These are phyloP conservation scores for Hypoxylon cercidicola DNA, from an alignment of 495 filamentous ascomycete species.

Conservation along the genomic window DNA sequence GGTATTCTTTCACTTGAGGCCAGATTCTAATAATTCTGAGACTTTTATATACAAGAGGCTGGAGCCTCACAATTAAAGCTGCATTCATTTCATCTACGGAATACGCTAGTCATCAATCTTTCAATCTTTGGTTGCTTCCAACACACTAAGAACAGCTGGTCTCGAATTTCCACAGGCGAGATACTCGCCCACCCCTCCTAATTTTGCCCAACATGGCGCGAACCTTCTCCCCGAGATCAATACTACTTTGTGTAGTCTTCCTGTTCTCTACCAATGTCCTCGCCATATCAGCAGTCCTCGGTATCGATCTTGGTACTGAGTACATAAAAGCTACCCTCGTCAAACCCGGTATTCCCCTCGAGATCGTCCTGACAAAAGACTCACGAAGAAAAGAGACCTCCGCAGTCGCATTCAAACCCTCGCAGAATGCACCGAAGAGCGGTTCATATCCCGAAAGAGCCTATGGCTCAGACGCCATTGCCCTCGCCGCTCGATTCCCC, in stretches of 20 bases:
- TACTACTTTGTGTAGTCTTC: constrained; percentile 59
- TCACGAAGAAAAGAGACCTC: constrained; percentile 95
- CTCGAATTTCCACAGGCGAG: constrained; percentile 38
- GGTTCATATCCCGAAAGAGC: constrained; percentile 83
- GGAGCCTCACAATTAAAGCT: constrained; percentile 23
- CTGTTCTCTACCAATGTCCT: constrained; percentile 61
- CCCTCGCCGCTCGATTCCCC: constrained; percentile 86
- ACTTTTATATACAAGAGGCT: constrained; percentile 34
- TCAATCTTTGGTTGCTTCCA: constrained; percentile 1
- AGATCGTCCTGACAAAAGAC: constrained; percentile 98
- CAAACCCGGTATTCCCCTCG: constrained; percentile 97
- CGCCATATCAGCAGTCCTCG: constrained; percentile 78
- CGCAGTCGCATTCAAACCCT: constrained; percentile 92
- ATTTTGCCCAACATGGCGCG: constrained; percentile 55
- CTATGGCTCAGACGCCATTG: constrained; percentile 91
- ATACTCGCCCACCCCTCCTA: constrained; percentile 40
- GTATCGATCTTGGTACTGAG: constrained; percentile 94
- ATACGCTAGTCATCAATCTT: constrained; percentile 6
- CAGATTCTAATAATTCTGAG: constrained; percentile 42
- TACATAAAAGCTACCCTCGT: constrained; percentile 97
- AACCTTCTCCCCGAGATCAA: constrained; percentile 53
- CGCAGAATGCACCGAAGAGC: constrained; percentile 64
- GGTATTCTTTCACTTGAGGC: constrained; percentile 35
- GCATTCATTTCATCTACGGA: constrained; percentile 13
- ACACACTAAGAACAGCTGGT: constrained; percentile 27